Evolutionary conservation across 768 basidiomycete species (phyloP), one percentile per base, ranked within the genome.

Genomic region (Auricularia heimuer): DNA sequence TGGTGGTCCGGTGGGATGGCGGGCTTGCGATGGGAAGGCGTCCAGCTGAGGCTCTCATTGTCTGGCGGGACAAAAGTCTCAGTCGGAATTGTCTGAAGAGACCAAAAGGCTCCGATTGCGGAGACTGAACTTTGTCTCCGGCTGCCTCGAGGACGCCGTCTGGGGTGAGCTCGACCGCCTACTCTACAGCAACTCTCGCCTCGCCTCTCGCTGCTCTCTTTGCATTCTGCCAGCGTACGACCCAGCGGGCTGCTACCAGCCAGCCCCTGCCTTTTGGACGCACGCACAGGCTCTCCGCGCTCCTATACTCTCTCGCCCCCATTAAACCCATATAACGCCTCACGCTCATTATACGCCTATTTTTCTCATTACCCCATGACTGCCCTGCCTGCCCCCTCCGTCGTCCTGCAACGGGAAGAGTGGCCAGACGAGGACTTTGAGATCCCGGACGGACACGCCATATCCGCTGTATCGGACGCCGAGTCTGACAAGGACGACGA

Each of bases 381-480:
- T 64, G 77, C 86, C 62, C 78, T 85, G 47, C 84, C 83, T 44
- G 83, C 86, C 4, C 87, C 85, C 12, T 76, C 82, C 58, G 77
- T 81, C 67, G 75, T 78, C 51, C 71, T 80, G 45, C 74, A 81
- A 64, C 82, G 83, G 67, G 90, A 93, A 76, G 89, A 92, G 78
- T 93, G 91, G 90, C 81, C 84, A 54, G 91, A 93, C 75, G 88
- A 88, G 67, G 91, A 93, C 76, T 92, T 93, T 72, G 91, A 92
- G 73, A 78, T 93, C 24, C 86, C 88, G 64, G 91, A 93, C 61
- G 90, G 84, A 54, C 83, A 83, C 61, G 44, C 65, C 34, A 60
- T 70, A 16, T 84, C 87, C 69, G 75, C 86, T 44, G 81, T 80
- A 33, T 61, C 67, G 29, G 82, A 80, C 68, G 75, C 76, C 18